A percentile compares a stretch with the other conserved stretches of the same genome.
phyloP scores from a whole-genome alignment of 129 eudicot species.

The Flaveria trinervia region DNA sequence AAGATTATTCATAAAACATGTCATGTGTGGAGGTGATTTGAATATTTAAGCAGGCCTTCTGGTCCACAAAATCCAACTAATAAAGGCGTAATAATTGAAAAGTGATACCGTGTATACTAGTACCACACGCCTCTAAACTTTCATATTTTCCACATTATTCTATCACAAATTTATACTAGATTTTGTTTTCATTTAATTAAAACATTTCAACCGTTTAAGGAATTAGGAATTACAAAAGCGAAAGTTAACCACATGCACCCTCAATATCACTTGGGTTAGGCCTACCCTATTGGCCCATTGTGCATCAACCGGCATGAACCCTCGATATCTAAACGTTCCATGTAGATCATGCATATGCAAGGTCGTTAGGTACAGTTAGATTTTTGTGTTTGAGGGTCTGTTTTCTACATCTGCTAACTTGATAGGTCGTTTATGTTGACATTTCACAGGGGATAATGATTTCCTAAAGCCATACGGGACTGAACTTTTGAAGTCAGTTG shows the following conservation, averaged over 20 bases:
- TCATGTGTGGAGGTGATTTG: not conserved
- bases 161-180: not conserved
- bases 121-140: too few relatives aligned
- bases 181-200: not conserved
- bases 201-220: not conserved
- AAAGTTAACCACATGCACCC: not conserved
- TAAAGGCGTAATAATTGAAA: not conserved
- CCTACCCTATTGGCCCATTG: not conserved
- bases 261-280: not conserved
- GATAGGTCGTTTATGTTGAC: not conserved
- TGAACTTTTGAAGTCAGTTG: conserved; percentile 53
- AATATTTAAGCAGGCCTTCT: not conserved
- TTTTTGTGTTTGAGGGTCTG: not conserved
- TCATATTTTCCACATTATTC: not conserved
- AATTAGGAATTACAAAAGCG: not conserved
- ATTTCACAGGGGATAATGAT: conserved; percentile 59
- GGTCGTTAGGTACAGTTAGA: not conserved
- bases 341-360: not conserved
- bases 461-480: conserved; percentile 58
- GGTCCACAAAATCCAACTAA: conserved; percentile 31
- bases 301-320: not conserved
- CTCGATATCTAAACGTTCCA: not conserved
- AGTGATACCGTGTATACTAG: not conserved
- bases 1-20: too few relatives aligned
- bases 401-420: not conserved